Conservation (phyloP, 176 grass and related monocot genomes). For the Cocos nucifera region DNA sequence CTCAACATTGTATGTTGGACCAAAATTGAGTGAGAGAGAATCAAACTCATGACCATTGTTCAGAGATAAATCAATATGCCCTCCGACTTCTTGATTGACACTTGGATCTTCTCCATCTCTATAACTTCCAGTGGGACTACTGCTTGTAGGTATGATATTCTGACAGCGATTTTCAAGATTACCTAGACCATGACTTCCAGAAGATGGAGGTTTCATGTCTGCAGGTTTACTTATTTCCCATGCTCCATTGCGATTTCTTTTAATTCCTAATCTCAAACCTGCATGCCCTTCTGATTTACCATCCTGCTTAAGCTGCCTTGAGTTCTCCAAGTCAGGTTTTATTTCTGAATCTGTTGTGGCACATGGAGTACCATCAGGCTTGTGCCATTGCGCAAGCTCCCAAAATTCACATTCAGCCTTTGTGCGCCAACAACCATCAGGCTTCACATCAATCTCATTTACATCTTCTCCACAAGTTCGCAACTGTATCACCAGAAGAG, state of each 20-base stretch:
- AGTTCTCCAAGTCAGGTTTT: constrained; percentile 13
- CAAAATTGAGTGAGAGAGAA: constrained; percentile 21
- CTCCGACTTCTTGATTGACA: constrained; percentile 23
- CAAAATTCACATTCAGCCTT: constrained; percentile 43
- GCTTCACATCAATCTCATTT: constrained; percentile 69
- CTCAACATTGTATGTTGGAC: constrained; percentile 11
- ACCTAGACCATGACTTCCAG: constrained; percentile 14
- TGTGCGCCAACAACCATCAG: constrained; percentile 81
- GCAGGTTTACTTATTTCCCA: constrained; percentile 39
- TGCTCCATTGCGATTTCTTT: constrained; percentile 23
- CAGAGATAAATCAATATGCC: constrained; percentile 15
- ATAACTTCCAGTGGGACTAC: constrained; percentile 17
- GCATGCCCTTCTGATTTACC: constrained; percentile 12
- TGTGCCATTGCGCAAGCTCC: constrained; percentile 74
- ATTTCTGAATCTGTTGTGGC: constrained; percentile 15
- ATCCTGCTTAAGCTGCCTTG: constrained; percentile 46
- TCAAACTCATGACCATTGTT: constrained; percentile 30
- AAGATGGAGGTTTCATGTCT: constrained; percentile 15
- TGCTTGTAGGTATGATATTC: constrained; percentile 14
- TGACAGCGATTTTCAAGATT: constrained; percentile 11
- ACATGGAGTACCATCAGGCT: constrained; percentile 70
- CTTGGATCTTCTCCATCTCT: constrained; percentile 12
- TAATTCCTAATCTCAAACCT: constrained; percentile 45
- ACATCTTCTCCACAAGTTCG: constrained; percentile 51
- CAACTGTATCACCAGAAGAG: constrained; percentile 43